phyloP scores from a whole-genome alignment of 768 basidiomycete genomes.

The Lactifluus volemus region DNA sequence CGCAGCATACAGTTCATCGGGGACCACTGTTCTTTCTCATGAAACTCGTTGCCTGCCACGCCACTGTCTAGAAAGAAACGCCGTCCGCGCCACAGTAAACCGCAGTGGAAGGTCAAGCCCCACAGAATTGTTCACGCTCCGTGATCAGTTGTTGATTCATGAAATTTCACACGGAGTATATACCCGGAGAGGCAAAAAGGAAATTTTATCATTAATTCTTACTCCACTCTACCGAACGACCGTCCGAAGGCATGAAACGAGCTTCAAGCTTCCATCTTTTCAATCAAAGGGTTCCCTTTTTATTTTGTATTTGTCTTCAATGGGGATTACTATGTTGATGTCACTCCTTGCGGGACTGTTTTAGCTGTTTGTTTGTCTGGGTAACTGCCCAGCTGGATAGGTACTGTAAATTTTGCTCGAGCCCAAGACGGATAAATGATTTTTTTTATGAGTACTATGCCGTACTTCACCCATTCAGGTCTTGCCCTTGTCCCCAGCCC shows the following conservation, averaged over 20 bases:
- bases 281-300: background rate
- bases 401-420: background rate
- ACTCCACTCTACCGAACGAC: background rate
- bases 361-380: background rate
- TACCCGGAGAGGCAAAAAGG: background rate
- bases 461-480: background rate
- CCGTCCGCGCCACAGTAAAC: constrained; percentile 4
- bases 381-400: background rate
- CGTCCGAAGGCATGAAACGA: background rate
- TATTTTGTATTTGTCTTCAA: background rate
- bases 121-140: background rate
- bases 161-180: background rate
- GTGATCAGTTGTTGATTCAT: background rate
- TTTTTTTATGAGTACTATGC: background rate
- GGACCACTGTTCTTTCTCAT: constrained; percentile 3
- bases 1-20: background rate
- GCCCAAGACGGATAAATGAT: constrained; percentile 4
- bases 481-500: background rate
- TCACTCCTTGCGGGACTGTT: background rate
- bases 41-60: constrained; percentile 11
- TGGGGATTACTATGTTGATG: background rate
- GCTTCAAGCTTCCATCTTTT: background rate
- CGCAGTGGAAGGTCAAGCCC: background rate
- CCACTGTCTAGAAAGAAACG: constrained; percentile 9
- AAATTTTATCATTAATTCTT: background rate